These are phyloP conservation scores for Cyanodermella asteris DNA, from an alignment of 2,329 filamentous ascomycete genomes.

Conservation along the genomic window DNA sequence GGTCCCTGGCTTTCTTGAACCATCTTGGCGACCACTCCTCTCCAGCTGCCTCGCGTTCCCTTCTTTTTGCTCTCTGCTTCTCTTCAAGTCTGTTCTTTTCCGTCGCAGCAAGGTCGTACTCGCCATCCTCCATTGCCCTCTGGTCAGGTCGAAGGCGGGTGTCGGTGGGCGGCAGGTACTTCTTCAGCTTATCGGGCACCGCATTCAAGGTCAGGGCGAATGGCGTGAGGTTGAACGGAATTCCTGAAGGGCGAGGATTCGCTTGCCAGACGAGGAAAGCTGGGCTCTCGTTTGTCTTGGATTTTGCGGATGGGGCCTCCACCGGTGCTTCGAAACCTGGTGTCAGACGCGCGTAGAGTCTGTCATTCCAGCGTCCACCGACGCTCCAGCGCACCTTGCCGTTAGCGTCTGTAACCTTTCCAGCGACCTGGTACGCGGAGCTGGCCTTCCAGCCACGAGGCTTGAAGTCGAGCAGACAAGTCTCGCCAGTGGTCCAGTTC, in stretches of 20 bases:
- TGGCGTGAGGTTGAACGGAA: slow-evolving; percentile 92
- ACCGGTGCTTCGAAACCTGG: slow-evolving; percentile 67
- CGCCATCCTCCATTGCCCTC: slow-evolving; percentile 94
- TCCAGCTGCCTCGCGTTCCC: slow-evolving; percentile 51
- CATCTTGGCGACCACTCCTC: slow-evolving; percentile 69
- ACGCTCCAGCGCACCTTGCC: slow-evolving; percentile 76
- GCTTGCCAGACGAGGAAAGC: slow-evolving; percentile 89
- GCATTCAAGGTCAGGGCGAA: slow-evolving; percentile 92
- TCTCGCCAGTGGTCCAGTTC: slow-evolving; percentile 88
- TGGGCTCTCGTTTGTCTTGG: slow-evolving; percentile 40
- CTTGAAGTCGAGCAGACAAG: slow-evolving; percentile 83
- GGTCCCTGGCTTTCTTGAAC: slow-evolving; percentile 55
- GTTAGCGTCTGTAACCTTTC: slow-evolving; percentile 59
- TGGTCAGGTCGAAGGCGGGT: slow-evolving; percentile 86
- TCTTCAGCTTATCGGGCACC: slow-evolving; percentile 56
- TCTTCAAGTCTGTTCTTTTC: slow-evolving; percentile 94
- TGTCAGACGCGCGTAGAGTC: slow-evolving; percentile 80
- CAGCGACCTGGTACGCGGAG: slow-evolving; percentile 70
- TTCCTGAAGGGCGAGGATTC: slow-evolving; percentile 54
- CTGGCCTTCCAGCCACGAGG: slow-evolving; percentile 86
- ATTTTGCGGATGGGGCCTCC: slow-evolving; percentile 26
- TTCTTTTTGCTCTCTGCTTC: slow-evolving; percentile 58
- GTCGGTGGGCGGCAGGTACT: slow-evolving; percentile 74
- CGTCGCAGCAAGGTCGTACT: slow-evolving; percentile 76
- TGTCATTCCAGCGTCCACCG: slow-evolving; percentile 91